These are phyloP conservation scores for Tricholoma matsutake DNA, from an alignment of 768 basidiomycete species.

Conservation along the genomic window DNA sequence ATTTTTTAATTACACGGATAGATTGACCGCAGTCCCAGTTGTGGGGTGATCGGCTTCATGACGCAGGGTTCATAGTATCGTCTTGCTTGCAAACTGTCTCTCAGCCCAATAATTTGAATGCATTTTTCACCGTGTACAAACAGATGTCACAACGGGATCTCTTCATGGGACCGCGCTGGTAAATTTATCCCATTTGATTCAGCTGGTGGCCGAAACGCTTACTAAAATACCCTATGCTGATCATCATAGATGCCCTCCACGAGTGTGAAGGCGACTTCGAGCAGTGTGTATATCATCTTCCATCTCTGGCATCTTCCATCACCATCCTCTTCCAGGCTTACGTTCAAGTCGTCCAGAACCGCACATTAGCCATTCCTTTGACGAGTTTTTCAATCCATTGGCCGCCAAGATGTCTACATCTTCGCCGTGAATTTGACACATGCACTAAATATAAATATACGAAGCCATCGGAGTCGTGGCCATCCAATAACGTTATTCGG, in stretches of 20 bases:
- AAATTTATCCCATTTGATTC: too few species aligned
- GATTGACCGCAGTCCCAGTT: too few species aligned
- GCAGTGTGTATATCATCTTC: background rate
- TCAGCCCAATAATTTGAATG: too few species aligned
- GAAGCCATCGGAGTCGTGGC: constrained; percentile 2
- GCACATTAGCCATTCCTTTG: background rate
- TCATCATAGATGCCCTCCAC: background rate
- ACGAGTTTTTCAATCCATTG: background rate
- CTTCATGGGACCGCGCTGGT: too few species aligned
- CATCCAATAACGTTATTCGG: background rate
- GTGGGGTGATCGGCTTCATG: too few species aligned
- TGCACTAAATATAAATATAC: background rate
- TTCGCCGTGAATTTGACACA: constrained; percentile 5
- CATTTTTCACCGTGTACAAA: too few species aligned
- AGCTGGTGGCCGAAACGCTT: background rate
- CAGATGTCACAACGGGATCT: too few species aligned
- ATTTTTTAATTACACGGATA: too few species aligned
- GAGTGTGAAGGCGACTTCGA: background rate
- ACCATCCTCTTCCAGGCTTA: background rate
- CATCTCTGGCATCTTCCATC: background rate
- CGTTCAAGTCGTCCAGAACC: constrained; percentile 4
- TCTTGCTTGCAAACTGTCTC: too few species aligned
- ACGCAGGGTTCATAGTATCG: too few species aligned
- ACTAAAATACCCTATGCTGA: background rate
- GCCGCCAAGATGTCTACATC: background rate